phyloP scores from a whole-genome alignment of 1,139 yeast species.

The Chernovozyma sophiae-reginae region DNA sequence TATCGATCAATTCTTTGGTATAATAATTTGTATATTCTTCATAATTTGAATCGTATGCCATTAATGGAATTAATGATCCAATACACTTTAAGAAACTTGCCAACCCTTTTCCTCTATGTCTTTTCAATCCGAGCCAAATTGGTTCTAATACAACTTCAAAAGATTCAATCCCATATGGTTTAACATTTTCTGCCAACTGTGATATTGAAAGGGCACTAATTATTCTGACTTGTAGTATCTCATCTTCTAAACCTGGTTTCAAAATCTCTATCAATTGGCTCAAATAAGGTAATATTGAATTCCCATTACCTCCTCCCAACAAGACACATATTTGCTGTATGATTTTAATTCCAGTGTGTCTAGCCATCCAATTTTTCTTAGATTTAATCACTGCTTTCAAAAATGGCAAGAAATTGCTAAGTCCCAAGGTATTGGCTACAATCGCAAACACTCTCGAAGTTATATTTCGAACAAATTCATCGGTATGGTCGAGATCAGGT shows the following conservation, averaged over 20 bases:
- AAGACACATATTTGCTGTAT: conserved; percentile 72
- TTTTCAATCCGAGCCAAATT: conserved; percentile 73
- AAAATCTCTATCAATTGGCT: conserved; percentile 62
- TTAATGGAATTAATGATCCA: conserved; percentile 78
- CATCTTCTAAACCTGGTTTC: conserved; percentile 62
- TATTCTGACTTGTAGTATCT: conserved; percentile 61
- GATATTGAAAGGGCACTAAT: conserved; percentile 71
- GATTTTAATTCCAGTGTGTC: conserved; percentile 81
- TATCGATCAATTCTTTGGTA: conserved; percentile 65
- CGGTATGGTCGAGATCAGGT: conserved; percentile 79
- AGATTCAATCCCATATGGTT: conserved; percentile 89
- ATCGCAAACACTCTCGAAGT: conserved; percentile 83
- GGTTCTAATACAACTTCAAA: conserved; percentile 71
- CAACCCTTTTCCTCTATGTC: conserved; percentile 73
- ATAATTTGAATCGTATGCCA: conserved; percentile 52
- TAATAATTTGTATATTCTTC: conserved; percentile 78
- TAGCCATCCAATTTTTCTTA: conserved; percentile 77
- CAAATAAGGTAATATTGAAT: conserved; percentile 63
- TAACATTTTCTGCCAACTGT: conserved; percentile 77
- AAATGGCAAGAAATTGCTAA: conserved; percentile 70
- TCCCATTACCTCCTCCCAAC: conserved; percentile 61
- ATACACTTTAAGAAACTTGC: conserved; percentile 76
- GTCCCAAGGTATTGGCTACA: conserved; percentile 77
- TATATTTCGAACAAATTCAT: conserved; percentile 75
- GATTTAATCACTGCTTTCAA: conserved; percentile 78